Percentiles rank a stretch among this genome's conserved stretches.
phyloP scores from a whole-genome alignment of 805 yeast species.

The Metschnikowia continentalis region DNA sequence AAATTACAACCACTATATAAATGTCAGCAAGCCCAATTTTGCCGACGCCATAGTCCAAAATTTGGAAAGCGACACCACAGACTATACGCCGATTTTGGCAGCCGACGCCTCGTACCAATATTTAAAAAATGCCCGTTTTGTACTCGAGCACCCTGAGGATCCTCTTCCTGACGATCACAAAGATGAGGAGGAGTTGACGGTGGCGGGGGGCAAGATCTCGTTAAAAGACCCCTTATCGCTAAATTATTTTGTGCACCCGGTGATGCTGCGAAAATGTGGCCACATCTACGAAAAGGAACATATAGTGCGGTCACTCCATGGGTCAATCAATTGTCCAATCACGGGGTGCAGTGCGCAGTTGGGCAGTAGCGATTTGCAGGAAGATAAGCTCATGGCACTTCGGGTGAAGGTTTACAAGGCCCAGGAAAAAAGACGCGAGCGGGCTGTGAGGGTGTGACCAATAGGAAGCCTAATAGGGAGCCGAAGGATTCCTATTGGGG shows the following conservation, averaged over 20 bases:
- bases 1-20: conserved; percentile 9
- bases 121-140: conserved; percentile 42
- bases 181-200: conserved; percentile 55
- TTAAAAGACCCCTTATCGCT: conserved; percentile 65
- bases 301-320: conserved; percentile 30
- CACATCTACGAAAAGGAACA: conserved; percentile 59
- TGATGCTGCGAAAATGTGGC: conserved; percentile 50
- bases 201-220: conserved; percentile 69
- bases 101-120: conserved; percentile 19
- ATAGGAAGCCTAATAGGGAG: no score
- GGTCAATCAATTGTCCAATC: conserved; percentile 49
- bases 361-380: conserved; percentile 30
- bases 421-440: conserved; percentile 13
- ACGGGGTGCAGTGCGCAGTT: conserved; percentile 48
- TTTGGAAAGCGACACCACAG: conserved; percentile 1
- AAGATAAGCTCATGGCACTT: conserved; percentile 52
- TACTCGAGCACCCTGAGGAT: conserved; percentile 55
- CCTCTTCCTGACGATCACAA: conserved; percentile 53
- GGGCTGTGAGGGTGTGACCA: conserved; percentile 2
- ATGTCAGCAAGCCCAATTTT: conserved; percentile 9
- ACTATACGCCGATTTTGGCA: conserved; percentile 2
- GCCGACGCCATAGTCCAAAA: conserved; percentile 10
- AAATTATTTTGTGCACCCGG: conserved; percentile 49
- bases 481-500: no score
- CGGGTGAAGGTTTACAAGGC: conserved; percentile 42